Percentiles rank a stretch among this genome's conserved stretches.
Conservation (phyloP, 768 basidiomycete species). For the Crepidotus variabilis region DNA sequence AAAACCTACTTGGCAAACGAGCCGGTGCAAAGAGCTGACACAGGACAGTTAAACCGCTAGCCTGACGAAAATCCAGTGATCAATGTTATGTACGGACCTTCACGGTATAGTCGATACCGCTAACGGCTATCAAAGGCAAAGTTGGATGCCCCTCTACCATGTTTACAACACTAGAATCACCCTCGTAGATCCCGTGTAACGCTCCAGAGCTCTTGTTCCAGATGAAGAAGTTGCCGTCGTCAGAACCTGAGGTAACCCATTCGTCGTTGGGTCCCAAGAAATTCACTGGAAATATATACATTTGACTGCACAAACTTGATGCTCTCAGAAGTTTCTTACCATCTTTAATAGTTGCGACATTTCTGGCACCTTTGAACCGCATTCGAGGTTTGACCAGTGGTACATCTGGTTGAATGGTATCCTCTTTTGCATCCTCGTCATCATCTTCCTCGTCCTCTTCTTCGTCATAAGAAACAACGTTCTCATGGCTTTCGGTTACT, state of each 20-base stretch:
- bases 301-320: neutral
- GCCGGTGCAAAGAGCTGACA: constrained; percentile 65
- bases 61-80: neutral
- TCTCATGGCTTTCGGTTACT: too few relatives aligned
- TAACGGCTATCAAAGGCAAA: constrained; percentile 78
- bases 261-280: constrained; percentile 79
- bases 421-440: constrained; percentile 6
- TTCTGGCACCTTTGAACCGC: constrained; percentile 68
- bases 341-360: constrained; percentile 84
- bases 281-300: constrained; percentile 52
- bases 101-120: constrained; percentile 82
- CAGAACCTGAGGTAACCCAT: constrained; percentile 78
- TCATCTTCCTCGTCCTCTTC: constrained; percentile 10
- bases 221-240: constrained; percentile 85
- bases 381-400: constrained; percentile 60
- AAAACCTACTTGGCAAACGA: constrained; percentile 43
- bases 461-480: neutral
- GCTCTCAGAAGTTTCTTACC: constrained; percentile 40
- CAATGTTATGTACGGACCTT: constrained; percentile 56
- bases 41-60: neutral
- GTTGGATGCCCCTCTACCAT: constrained; percentile 82
- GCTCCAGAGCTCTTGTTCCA: constrained; percentile 70
- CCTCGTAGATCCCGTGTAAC: constrained; percentile 78
- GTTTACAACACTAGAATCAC: constrained; percentile 79
- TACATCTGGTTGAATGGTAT: constrained; percentile 28